phyloP scores from a whole-genome alignment of 108 stramenopile genomes.

The Cyclotella choctawhatcheeana region DNA sequence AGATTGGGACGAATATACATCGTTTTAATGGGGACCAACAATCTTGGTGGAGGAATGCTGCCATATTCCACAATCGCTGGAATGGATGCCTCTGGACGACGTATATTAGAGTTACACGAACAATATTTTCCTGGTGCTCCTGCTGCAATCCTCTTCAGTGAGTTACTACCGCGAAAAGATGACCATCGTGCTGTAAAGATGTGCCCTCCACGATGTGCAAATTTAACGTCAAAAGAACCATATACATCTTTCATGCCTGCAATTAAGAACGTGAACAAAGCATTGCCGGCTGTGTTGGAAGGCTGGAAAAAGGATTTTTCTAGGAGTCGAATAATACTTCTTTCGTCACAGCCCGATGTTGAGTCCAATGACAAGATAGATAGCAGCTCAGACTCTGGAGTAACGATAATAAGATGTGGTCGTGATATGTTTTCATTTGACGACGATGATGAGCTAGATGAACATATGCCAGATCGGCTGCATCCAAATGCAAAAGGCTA shows the following conservation, averaged over 20 bases:
- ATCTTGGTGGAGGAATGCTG: slow-evolving; percentile 54
- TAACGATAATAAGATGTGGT: slow-evolving; percentile 21
- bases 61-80: slow-evolving; percentile 38
- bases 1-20: slow-evolving; percentile 41
- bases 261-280: slow-evolving; percentile 47
- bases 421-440: slow-evolving; percentile 38
- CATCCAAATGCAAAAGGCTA: slow-evolving; percentile 58
- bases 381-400: neutral
- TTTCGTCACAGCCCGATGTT: slow-evolving; percentile 23
- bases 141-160: slow-evolving; percentile 43
- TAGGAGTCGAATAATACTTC: slow-evolving; percentile 30
- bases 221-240: slow-evolving; percentile 32
- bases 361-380: neutral
- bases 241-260: slow-evolving; percentile 48
- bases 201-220: slow-evolving; percentile 54
- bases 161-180: slow-evolving; percentile 43
- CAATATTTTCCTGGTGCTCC: slow-evolving; percentile 4
- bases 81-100: slow-evolving; percentile 38
- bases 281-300: slow-evolving; percentile 23
- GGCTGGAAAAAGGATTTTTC: slow-evolving; percentile 45
- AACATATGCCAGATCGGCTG: slow-evolving; percentile 51
- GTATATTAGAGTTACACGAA: slow-evolving; percentile 15
- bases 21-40: slow-evolving; percentile 61
- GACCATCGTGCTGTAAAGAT: slow-evolving; percentile 36
- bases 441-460: slow-evolving; percentile 24